A percentile compares a stretch with the other conserved stretches of the same genome.
These are phyloP conservation scores for Jacaranda copaia DNA, from an alignment of 257 asterid genomes.

Conservation along the genomic window DNA sequence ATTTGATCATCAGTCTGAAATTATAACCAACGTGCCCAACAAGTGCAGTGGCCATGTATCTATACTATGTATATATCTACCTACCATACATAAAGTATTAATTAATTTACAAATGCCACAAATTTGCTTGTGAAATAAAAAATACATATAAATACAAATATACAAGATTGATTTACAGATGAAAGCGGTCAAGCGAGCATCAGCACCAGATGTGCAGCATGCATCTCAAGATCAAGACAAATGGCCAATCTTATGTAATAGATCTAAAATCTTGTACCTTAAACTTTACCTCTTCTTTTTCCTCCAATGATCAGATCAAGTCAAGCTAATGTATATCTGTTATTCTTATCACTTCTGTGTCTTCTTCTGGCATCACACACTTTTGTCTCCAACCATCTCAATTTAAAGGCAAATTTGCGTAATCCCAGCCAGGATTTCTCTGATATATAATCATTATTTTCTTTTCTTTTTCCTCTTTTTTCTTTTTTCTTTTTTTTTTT, in stretches of 20 bases:
- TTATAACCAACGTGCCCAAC: no score
- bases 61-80: no score
- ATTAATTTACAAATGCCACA: not conserved
- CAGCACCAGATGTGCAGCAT: slow-evolving; percentile 31
- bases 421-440: not conserved
- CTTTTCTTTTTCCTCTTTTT: slow-evolving; percentile 18
- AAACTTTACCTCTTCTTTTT: slow-evolving; percentile 35
- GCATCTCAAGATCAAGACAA: slow-evolving; percentile 42
- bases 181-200: not conserved
- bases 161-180: slow-evolving; percentile 5
- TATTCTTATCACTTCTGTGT: slow-evolving; percentile 31
- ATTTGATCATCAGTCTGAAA: no score
- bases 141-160: not conserved
- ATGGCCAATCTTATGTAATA: slow-evolving; percentile 40
- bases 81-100: no score
- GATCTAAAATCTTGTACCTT: slow-evolving; percentile 25
- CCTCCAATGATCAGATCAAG: slow-evolving; percentile 23
- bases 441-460: slow-evolving; percentile 2
- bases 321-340: slow-evolving; percentile 28
- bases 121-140: not conserved
- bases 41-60: no score
- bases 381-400: slow-evolving; percentile 9
- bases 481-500: slow-evolving; percentile 13
- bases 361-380: not conserved
- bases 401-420: not conserved